Percentiles rank a stretch among this genome's conserved stretches.
phyloP scores from a whole-genome alignment of 192 early-diverging fungal species.

The Podila verticillata region DNA sequence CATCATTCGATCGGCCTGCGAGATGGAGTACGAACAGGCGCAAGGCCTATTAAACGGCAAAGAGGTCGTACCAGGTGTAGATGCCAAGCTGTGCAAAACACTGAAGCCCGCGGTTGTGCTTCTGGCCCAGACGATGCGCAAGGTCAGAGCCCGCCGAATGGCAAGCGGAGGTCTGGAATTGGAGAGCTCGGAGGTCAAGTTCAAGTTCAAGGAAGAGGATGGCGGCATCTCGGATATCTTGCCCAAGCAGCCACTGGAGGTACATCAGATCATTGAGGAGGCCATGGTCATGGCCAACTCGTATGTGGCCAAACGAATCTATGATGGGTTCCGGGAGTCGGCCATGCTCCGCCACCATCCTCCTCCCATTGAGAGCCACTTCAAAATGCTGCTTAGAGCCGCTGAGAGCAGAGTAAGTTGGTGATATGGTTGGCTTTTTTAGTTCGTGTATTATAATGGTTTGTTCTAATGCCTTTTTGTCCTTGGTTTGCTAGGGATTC shows the following conservation, averaged over 20 bases:
- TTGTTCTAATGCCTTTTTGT: neutral
- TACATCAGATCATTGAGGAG: constrained; percentile 81
- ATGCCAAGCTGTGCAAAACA: constrained; percentile 44
- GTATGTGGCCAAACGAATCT: constrained; percentile 69
- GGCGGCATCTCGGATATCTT: constrained; percentile 70
- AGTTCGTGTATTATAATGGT: neutral
- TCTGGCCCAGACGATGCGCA: constrained; percentile 62
- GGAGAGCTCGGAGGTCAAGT: constrained; percentile 79
- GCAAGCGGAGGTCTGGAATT: constrained; percentile 74
- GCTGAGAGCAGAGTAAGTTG: constrained; percentile 56
- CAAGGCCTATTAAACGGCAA: constrained; percentile 73
- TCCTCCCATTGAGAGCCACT: constrained; percentile 67
- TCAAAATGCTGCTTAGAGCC: constrained; percentile 66
- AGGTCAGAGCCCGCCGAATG: constrained; percentile 64
- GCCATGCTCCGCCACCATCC: constrained; percentile 78
- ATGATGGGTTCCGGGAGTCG: constrained; percentile 60
- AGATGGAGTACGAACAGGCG: constrained; percentile 82
- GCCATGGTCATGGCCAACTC: constrained; percentile 85
- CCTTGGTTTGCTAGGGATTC: constrained; percentile 56
- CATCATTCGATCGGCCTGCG: constrained; percentile 76
- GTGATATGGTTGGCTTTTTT: neutral
- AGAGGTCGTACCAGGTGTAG: constrained; percentile 53
- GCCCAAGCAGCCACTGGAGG: constrained; percentile 72
- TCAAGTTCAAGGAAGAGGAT: constrained; percentile 66
- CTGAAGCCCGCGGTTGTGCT: constrained; percentile 55